These are phyloP conservation scores for Linderniella brevidens DNA, from an alignment of 257 asterid species.

Conservation along the genomic window DNA sequence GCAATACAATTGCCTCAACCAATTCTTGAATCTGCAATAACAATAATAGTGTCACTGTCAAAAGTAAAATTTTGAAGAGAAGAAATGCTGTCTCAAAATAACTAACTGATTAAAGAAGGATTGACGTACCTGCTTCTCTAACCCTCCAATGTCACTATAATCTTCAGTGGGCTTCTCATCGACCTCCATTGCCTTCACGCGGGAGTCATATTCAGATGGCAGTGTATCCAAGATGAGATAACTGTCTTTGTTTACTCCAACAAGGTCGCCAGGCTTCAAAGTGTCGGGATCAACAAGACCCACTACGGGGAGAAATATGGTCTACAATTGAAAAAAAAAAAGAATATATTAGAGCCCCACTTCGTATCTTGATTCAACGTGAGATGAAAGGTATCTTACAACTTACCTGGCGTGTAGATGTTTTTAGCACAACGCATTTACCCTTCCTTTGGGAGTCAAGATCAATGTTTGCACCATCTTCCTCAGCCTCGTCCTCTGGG, in stretches of 20 bases:
- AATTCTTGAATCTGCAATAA: slow-evolving; percentile 52
- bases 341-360: too few species aligned
- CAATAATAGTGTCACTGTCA: slow-evolving; percentile 11
- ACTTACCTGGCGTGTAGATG: slow-evolving; percentile 90
- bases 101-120: background rate
- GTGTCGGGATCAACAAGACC: slow-evolving; percentile 93
- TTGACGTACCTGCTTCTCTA: slow-evolving; percentile 70
- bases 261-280: slow-evolving; percentile 93
- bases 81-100: background rate
- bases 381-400: background rate
- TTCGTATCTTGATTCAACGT: too few species aligned
- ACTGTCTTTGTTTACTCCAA: slow-evolving; percentile 96
- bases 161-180: slow-evolving; percentile 99
- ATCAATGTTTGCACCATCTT: slow-evolving; percentile 97
- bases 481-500: slow-evolving; percentile 98
- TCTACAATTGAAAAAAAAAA: slow-evolving; percentile 26
- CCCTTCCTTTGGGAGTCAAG: slow-evolving; percentile 99
- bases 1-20: slow-evolving; percentile 82
- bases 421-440: slow-evolving; percentile 89
- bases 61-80: background rate
- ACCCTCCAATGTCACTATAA: slow-evolving; percentile 87
- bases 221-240: slow-evolving; percentile 84
- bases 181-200: slow-evolving; percentile 98
- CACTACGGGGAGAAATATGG: slow-evolving; percentile 88
- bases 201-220: slow-evolving; percentile 94